A percentile compares a stretch with the other conserved stretches of the same genome.
These are phyloP conservation scores for Pseudevernia furfuracea DNA, from an alignment of 495 filamentous ascomycete genomes.

Conservation along the genomic window DNA sequence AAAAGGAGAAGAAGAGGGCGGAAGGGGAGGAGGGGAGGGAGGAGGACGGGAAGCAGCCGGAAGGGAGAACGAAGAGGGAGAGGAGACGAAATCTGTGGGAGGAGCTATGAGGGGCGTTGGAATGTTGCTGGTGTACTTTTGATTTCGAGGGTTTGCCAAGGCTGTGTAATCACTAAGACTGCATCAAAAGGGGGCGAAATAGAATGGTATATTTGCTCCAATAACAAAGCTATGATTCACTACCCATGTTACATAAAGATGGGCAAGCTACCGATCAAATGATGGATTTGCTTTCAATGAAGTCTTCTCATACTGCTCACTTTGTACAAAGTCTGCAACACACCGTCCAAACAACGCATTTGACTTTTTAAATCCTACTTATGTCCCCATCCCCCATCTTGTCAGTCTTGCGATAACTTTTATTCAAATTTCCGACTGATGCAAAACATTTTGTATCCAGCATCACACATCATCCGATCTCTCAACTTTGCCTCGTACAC, in stretches of 20 bases:
- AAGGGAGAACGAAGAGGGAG: not conserved
- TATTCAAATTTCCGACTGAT: not conserved
- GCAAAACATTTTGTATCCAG: not conserved
- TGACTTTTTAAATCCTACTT: not conserved
- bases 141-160: not conserved
- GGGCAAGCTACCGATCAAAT: not conserved
- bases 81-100: slow-evolving; percentile 10
- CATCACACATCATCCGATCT: not conserved
- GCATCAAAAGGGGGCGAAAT: not conserved
- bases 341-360: not conserved
- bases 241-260: not conserved
- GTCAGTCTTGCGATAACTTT: not conserved
- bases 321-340: not conserved
- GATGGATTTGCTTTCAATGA: not conserved
- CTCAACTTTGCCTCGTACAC: not conserved
- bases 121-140: not conserved
- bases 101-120: slow-evolving; percentile 5
- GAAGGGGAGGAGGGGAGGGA: not conserved
- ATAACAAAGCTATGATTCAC: not conserved
- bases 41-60: not conserved
- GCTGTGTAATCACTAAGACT: not conserved
- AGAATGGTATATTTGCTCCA: not conserved
- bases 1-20: not conserved
- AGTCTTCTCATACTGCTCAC: not conserved
- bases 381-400: not conserved